phyloP scores from a whole-genome alignment of 208 protist genomes.

The Leishmania major region DNA sequence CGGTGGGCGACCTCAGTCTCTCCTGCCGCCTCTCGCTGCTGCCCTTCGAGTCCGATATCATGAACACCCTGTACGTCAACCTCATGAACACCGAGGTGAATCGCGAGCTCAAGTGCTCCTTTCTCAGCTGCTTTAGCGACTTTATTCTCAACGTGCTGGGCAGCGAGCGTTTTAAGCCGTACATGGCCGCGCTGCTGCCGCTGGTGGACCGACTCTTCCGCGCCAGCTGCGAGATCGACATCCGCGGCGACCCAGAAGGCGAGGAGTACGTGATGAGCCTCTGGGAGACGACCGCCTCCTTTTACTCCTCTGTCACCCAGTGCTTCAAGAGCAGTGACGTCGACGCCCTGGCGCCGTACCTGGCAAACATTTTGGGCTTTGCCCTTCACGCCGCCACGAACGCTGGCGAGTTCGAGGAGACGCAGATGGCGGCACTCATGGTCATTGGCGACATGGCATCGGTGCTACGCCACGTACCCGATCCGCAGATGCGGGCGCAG shows the following conservation, averaged over 20 bases:
- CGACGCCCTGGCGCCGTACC: conserved; percentile 54
- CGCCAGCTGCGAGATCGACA: conserved; percentile 62
- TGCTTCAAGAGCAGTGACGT: conserved; percentile 63
- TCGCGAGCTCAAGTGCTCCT: conserved; percentile 94
- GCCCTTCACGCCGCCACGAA: conserved; percentile 61
- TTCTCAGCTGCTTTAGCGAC: conserved; percentile 95
- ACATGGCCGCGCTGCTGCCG: conserved; percentile 82
- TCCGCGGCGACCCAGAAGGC: conserved; percentile 67
- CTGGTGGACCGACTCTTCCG: conserved; percentile 75
- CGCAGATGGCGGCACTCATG: conserved; percentile 60
- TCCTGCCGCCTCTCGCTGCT: conserved; percentile 66
- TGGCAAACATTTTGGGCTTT: conserved; percentile 74
- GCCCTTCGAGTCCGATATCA: conserved; percentile 80
- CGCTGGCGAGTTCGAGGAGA: conserved; percentile 51
- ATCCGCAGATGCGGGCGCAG: conserved; percentile 53
- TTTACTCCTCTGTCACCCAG: conserved; percentile 86
- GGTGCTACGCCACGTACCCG: conserved; percentile 51
- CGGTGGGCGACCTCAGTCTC: conserved; percentile 95
- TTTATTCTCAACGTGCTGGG: conserved; percentile 94
- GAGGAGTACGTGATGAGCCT: conserved; percentile 86
- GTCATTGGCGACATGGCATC: conserved; percentile 87
- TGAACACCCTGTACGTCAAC: conserved; percentile 84
- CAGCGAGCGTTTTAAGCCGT: conserved; percentile 82
- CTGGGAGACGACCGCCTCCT: conserved; percentile 66
- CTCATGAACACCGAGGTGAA: conserved; percentile 79